phyloP scores from a whole-genome alignment of 139 green algal genomes.

The Chlamydomonas sp. region DNA sequence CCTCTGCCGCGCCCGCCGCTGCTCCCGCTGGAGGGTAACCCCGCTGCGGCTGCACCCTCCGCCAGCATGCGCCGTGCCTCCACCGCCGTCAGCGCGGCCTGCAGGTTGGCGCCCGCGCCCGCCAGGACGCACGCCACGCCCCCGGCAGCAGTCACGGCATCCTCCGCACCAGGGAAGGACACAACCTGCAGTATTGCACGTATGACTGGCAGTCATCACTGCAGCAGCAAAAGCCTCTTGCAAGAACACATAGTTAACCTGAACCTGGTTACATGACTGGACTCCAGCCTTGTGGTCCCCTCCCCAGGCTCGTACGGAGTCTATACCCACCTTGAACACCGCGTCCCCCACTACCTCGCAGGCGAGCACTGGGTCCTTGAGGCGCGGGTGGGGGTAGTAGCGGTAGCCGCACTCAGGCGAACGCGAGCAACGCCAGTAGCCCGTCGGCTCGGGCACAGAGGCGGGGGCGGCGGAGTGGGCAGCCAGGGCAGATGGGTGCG shows the following conservation, averaged over 20 bases:
- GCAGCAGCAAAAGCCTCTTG: not conserved
- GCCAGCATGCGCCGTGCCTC: not conserved
- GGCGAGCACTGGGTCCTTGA: conserved; percentile 58
- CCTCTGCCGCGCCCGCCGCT: not conserved
- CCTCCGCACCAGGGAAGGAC: conserved; percentile 60
- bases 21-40: not conserved
- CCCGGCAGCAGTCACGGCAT: conserved; percentile 61
- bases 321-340: conserved; percentile 50
- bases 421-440: conserved; percentile 34
- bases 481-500: conserved; percentile 2
- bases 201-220: too few species aligned
- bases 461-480: not conserved
- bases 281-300: not conserved
- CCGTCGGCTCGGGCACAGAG: not conserved
- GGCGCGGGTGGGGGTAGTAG: conserved; percentile 56
- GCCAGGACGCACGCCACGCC: conserved; percentile 66
- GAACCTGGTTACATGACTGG: not conserved
- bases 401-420: conserved; percentile 58
- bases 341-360: conserved; percentile 54
- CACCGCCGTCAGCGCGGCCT: not conserved
- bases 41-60: not conserved
- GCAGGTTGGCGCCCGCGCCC: conserved; percentile 41
- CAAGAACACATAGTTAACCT: not conserved
- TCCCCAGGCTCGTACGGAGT: not conserved
- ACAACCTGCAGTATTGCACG: conserved; percentile 40